Conservation (phyloP, 805 yeast species). For the Candida patagonica region DNA sequence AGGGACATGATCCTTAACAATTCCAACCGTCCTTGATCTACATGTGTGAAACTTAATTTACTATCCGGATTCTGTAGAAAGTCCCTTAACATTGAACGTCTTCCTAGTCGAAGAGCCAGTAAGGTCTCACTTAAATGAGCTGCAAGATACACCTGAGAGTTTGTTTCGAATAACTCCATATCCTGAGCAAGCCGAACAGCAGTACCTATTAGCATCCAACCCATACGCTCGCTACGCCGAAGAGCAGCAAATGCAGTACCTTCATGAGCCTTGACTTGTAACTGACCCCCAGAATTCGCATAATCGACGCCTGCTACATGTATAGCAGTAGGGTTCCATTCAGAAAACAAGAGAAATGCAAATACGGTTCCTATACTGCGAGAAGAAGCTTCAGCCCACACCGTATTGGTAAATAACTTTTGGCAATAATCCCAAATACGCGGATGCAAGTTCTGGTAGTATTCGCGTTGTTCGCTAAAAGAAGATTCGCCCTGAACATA, state of each 20-base stretch:
- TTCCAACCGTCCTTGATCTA: constrained; percentile 73
- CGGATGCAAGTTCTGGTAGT: constrained; percentile 39
- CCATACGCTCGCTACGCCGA: constrained; percentile 80
- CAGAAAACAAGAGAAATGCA: constrained; percentile 77
- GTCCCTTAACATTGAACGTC: constrained; percentile 68
- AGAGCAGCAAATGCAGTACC: constrained; percentile 63
- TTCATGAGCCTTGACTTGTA: constrained; percentile 2
- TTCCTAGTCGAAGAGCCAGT: constrained; percentile 71
- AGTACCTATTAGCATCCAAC: constrained; percentile 88
- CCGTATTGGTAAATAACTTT: constrained; percentile 68
- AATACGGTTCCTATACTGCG: constrained; percentile 79
- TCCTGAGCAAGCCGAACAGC: constrained; percentile 83
- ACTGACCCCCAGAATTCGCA: constrained; percentile 16
- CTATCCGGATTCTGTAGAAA: constrained; percentile 45
- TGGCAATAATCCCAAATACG: constrained; percentile 80
- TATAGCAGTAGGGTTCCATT: constrained; percentile 94
- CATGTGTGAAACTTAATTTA: constrained; percentile 43
- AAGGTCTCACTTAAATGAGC: constrained; percentile 78
- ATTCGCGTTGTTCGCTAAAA: background rate
- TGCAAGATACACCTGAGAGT: constrained; percentile 68
- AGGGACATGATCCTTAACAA: constrained; percentile 67
- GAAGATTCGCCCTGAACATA: constrained; percentile 37
- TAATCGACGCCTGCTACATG: constrained; percentile 84
- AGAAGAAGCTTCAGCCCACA: constrained; percentile 90
- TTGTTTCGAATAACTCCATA: constrained; percentile 67